A percentile compares a stretch with the other conserved stretches of the same genome.
These are phyloP conservation scores for Talaromyces sp. DNA, from an alignment of 2,329 filamentous ascomycete species.

Conservation along the genomic window DNA sequence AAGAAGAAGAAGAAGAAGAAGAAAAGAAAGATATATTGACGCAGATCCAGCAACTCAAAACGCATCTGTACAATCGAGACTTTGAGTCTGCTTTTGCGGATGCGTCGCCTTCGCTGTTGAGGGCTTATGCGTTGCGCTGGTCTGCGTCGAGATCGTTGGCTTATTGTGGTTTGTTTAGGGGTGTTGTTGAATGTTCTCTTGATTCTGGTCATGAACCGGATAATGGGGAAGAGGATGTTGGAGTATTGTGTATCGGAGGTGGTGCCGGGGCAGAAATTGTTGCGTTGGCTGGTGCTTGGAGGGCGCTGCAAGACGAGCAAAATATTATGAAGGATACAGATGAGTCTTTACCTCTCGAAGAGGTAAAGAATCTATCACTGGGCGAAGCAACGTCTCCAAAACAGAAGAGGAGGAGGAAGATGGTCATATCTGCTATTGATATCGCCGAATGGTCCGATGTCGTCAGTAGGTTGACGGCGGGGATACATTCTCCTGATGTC, in stretches of 20 bases:
- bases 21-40: conserved; percentile 35
- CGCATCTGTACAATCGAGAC: conserved; percentile 79
- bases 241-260: conserved; percentile 59
- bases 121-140: conserved; percentile 86
- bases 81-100: conserved; percentile 74
- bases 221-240: conserved; percentile 13
- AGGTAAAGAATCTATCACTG: neutral
- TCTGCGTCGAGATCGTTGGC: conserved; percentile 80
- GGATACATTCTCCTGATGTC: conserved; percentile 46
- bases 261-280: conserved; percentile 66
- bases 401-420: neutral
- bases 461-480: conserved; percentile 55
- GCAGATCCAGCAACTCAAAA: conserved; percentile 77
- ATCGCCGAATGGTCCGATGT: conserved; percentile 73
- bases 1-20: conserved; percentile 21
- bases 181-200: conserved; percentile 27
- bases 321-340: neutral
- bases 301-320: conserved; percentile 30
- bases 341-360: neutral
- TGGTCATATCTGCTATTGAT: conserved; percentile 68
- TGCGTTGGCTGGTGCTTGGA: conserved; percentile 56
- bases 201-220: neutral
- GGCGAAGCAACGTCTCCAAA: neutral
- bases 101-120: conserved; percentile 50
- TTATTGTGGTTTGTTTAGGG: conserved; percentile 63